Conservation (phyloP, 2,329 filamentous ascomycete genomes). For the Neonectria magnoliae region DNA sequence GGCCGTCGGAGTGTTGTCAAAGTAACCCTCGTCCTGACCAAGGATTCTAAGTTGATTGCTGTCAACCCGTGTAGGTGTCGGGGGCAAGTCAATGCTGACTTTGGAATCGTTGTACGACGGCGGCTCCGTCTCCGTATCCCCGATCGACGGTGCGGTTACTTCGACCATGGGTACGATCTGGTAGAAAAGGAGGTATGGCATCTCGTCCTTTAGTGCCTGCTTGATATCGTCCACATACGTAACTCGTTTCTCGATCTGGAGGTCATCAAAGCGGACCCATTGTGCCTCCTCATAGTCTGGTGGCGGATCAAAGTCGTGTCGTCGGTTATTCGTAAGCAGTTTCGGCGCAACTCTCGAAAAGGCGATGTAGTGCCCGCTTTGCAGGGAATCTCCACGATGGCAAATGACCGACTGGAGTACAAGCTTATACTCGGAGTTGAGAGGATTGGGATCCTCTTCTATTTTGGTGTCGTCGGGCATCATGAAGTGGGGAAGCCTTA, state of each 20-base stretch:
- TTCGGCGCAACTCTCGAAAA: slow-evolving; percentile 80
- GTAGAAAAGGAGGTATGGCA: slow-evolving; percentile 94
- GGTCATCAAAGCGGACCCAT: slow-evolving; percentile 94
- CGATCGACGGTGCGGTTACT: slow-evolving; percentile 61
- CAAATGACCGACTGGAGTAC: slow-evolving; percentile 92
- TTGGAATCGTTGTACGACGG: slow-evolving; percentile 68
- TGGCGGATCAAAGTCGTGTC: slow-evolving; percentile 65
- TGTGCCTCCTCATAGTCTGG: slow-evolving; percentile 76
- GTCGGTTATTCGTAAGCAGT: slow-evolving; percentile 68
- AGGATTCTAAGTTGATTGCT: slow-evolving; percentile 28
- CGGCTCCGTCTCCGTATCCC: slow-evolving; percentile 60
- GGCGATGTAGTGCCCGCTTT: slow-evolving; percentile 91
- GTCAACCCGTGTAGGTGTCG: slow-evolving; percentile 34
- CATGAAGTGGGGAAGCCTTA: slow-evolving; percentile 92
- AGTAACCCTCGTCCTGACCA: slow-evolving; percentile 39
- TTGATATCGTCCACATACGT: slow-evolving; percentile 80
- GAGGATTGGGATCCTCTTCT: slow-evolving; percentile 64
- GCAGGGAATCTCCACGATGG: slow-evolving; percentile 84
- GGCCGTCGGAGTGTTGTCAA: slow-evolving; percentile 38
- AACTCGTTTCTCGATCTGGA: slow-evolving; percentile 75
- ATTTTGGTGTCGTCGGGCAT: slow-evolving; percentile 76
- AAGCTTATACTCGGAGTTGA: slow-evolving; percentile 92
- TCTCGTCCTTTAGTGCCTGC: slow-evolving; percentile 81
- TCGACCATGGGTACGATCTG: slow-evolving; percentile 90
- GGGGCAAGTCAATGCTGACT: slow-evolving; percentile 51